Evolutionary conservation across 768 basidiomycete species (phyloP).

Genomic region (Xerocomellus intermedius): DNA sequence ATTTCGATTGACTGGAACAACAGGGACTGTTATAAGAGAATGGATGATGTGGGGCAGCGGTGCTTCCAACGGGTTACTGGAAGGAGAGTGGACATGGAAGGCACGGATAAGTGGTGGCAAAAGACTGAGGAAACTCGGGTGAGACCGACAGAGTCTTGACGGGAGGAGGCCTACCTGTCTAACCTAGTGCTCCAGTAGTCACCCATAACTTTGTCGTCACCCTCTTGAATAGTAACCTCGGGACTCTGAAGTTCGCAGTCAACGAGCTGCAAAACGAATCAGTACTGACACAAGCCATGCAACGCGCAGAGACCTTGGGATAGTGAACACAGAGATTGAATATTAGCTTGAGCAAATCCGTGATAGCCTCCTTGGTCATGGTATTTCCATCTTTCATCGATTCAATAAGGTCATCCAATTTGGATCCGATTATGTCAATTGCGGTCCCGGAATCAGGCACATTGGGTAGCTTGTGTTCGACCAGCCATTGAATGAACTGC

Average conservation of each 20-base stretch:
- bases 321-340: slow-evolving; percentile 83
- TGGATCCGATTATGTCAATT: slow-evolving; percentile 57
- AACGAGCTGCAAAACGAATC: slow-evolving; percentile 29
- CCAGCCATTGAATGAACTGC: slow-evolving; percentile 50
- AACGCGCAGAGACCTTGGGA: slow-evolving; percentile 54
- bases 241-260: slow-evolving; percentile 44
- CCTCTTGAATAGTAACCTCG: slow-evolving; percentile 13
- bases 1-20: slow-evolving; percentile 50
- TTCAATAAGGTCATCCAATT: slow-evolving; percentile 56
- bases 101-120: slow-evolving; percentile 69
- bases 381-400: slow-evolving; percentile 46
- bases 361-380: slow-evolving; percentile 62
- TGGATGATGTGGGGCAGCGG: slow-evolving; percentile 85
- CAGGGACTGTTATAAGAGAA: slow-evolving; percentile 74
- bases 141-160: background rate
- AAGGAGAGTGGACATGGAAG: slow-evolving; percentile 63
- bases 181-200: slow-evolving; percentile 76
- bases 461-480: slow-evolving; percentile 61
- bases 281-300: background rate
- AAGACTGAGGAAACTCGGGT: slow-evolving; percentile 37
- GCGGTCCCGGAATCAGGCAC: slow-evolving; percentile 41
- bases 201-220: slow-evolving; percentile 53
- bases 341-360: slow-evolving; percentile 79
- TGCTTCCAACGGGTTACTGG: slow-evolving; percentile 60
- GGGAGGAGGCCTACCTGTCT: slow-evolving; percentile 53